Base-by-base conservation (phyloP, 2,329 filamentous ascomycete species). In the Beauveria medogensis region DNA sequence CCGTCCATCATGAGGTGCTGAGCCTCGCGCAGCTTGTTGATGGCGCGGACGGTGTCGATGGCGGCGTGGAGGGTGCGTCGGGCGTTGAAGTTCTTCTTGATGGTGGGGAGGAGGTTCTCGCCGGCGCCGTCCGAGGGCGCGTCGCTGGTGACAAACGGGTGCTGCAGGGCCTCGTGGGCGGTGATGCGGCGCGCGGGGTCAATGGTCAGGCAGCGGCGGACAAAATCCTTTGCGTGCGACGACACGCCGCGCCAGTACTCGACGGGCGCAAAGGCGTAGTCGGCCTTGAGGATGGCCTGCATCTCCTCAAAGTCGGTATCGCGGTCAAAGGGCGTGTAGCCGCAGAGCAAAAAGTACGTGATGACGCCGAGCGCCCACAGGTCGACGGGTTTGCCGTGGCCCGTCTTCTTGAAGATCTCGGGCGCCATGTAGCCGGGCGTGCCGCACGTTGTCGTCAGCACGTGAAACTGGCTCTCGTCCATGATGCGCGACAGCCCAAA, bases 391-490 rank as follows among this genome's bases (percentile, higher is more conserved):
- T 97, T 99, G 65, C 94, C 94, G 73, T 99, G 94, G 28, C 94
- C 94, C 8, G 89, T 92, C 80, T 99, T 99, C 75, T 96, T 96
- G 78, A 99, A 99, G 69, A 99, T 99, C 74, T 99, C 94, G 24
- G 94, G 94, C 2, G 94, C 94, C 94, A 99, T 99, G 76, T 99
- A 99, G 54, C 94, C 94, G 3, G 94, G 94, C 1, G 94, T 99
- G 63, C 94, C 94, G 73, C 94, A 99, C 1, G 94, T 99, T 0
- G 94, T 99, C 12, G 94, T 99, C 64, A 99, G 79, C 34, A 97
- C 93, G 72, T 97, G 94, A 75, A 97, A 97, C 72, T 96, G 91
- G 75, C 97, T 92, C 76, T 97, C 94, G 71, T 99, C 94, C 93
- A 99, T 97, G 76, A 99, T 97, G 62, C 94, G 86, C 28, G 89